A percentile compares a stretch with the other conserved stretches of the same genome.
Conservation (phyloP, 805 yeast genomes). For the Saccharomycopsis malanga region DNA sequence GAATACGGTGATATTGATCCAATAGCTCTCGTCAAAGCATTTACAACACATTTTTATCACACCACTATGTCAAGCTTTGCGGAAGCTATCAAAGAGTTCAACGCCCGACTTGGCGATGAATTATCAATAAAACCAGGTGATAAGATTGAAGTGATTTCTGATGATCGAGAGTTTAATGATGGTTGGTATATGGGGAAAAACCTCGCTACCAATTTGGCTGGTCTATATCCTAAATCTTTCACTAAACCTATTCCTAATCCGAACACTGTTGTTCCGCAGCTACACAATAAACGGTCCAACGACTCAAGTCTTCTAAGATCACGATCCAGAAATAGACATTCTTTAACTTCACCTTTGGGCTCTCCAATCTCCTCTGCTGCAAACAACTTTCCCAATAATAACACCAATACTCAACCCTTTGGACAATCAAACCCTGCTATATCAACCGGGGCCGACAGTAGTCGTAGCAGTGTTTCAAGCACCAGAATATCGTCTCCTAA, state of each 20-base stretch:
- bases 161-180: conserved; percentile 88
- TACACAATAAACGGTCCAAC: conserved; percentile 5
- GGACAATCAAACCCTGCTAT: background rate
- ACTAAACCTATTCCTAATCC: conserved; percentile 45
- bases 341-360: conserved; percentile 19
- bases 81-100: conserved; percentile 75
- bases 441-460: background rate
- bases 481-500: conserved; percentile 6
- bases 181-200: conserved; percentile 96
- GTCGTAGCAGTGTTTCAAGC: conserved; percentile 7
- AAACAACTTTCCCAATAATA: background rate
- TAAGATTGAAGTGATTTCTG: conserved; percentile 79
- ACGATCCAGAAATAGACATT: conserved; percentile 47
- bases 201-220: conserved; percentile 62
- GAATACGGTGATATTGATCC: no score
- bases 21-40: no score
- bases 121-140: conserved; percentile 76
- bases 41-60: background rate
- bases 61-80: conserved; percentile 3
- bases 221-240: conserved; percentile 85
- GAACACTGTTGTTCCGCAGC: conserved; percentile 5
- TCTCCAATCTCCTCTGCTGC: conserved; percentile 14
- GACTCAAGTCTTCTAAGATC: conserved; percentile 43
- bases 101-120: conserved; percentile 86
- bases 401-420: background rate